Evolutionary conservation across 495 filamentous ascomycete species (phyloP).

Genomic region (Talaromyces ruber): DNA sequence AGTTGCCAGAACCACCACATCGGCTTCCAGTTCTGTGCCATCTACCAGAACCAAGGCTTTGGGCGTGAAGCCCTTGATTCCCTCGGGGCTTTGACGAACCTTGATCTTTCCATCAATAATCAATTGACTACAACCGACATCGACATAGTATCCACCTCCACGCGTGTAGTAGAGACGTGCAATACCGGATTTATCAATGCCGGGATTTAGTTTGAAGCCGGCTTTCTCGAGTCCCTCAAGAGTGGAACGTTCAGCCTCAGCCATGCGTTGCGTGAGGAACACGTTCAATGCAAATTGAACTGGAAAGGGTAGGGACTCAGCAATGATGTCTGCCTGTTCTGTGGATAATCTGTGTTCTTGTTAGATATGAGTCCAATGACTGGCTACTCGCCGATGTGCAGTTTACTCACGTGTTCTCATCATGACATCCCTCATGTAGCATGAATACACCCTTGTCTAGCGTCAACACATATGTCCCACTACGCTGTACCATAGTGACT

Average conservation of each 20-base stretch:
- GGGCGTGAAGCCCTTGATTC: background rate
- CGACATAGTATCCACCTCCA: background rate
- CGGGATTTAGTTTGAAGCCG: background rate
- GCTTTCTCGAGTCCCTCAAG: background rate
- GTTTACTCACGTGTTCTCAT: no score
- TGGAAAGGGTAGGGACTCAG: slow-evolving; percentile 45
- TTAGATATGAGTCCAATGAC: no score
- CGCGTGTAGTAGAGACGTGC: background rate
- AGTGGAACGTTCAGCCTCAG: slow-evolving; percentile 36
- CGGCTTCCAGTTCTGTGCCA: background rate
- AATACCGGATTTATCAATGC: background rate
- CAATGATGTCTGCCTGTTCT: slow-evolving; percentile 55
- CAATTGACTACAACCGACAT: background rate
- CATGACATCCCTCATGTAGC: slow-evolving; percentile 12
- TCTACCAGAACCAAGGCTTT: background rate
- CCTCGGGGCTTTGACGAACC: background rate
- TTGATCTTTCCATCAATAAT: background rate
- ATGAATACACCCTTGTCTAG: slow-evolving; percentile 39
- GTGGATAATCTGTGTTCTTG: slow-evolving; percentile 10
- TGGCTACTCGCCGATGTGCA: no score
- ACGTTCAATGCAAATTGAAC: slow-evolving; percentile 48
- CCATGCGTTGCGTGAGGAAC: slow-evolving; percentile 39
- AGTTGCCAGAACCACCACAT: background rate
- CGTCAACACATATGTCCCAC: slow-evolving; percentile 61
- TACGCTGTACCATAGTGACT: slow-evolving; percentile 73